Conservation (phyloP, 1,284 basidiomycete species). For the Rugosomyces carneus region DNA sequence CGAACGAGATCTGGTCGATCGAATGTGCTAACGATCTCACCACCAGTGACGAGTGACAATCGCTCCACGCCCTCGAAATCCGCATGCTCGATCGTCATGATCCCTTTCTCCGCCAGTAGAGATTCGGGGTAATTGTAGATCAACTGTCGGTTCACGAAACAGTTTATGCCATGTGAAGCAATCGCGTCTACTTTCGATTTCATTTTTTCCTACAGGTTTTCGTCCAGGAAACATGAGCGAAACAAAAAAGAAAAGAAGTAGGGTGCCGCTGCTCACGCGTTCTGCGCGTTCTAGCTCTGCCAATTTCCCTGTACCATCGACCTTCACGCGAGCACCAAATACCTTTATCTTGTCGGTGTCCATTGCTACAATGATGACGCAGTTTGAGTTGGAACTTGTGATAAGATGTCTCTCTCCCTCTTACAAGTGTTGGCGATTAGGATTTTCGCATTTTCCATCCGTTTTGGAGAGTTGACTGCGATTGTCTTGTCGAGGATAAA, state of each 20-base stretch:
- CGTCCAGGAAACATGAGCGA: too few relatives aligned
- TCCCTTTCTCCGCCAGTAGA: constrained; percentile 88
- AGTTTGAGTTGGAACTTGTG: too few relatives aligned
- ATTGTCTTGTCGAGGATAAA: constrained; percentile 99
- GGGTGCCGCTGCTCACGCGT: constrained; percentile 38
- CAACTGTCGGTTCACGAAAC: constrained; percentile 97
- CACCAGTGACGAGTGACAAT: constrained; percentile 92
- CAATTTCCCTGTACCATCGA: constrained; percentile 93
- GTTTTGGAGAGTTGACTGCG: constrained; percentile 91
- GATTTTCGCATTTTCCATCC: constrained; percentile 93
- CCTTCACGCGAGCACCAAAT: constrained; percentile 94
- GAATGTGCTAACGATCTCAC: constrained; percentile 96
- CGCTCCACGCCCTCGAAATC: constrained; percentile 99
- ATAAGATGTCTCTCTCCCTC: too few relatives aligned
- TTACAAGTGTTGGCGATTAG: constrained; percentile 95
- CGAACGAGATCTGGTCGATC: constrained; percentile 92
- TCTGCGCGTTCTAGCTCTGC: constrained; percentile 98
- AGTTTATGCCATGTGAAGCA: constrained; percentile 92
- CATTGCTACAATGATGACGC: constrained; percentile 65
- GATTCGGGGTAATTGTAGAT: constrained; percentile 99
- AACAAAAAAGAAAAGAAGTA: constrained; percentile 12
- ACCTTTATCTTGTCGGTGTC: constrained; percentile 99
- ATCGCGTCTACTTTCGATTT: constrained; percentile 96
- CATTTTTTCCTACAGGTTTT: constrained; percentile 98
- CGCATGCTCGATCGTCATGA: constrained; percentile 97